Evolutionary conservation across 345 rosid genomes (phyloP).

Genomic region (Anastatica hierochuntica): DNA sequence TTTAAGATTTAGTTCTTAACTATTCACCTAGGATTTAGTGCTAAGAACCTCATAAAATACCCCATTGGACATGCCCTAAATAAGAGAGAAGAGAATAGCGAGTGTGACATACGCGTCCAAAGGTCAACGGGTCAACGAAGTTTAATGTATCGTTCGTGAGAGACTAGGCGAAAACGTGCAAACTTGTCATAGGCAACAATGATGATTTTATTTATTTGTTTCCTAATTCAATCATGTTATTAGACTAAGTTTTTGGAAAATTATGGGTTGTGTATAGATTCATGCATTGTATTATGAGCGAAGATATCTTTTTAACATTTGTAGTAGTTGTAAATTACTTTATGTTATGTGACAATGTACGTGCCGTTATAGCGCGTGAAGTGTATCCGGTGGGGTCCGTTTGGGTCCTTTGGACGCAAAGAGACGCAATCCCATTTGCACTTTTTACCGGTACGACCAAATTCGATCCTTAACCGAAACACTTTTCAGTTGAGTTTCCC

Average conservation of each 20-base stretch:
- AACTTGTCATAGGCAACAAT: constrained; percentile 8
- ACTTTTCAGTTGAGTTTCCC: no score
- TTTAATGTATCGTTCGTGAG: constrained; percentile 11
- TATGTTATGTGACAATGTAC: not conserved
- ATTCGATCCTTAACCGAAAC: not conserved
- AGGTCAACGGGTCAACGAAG: constrained; percentile 8
- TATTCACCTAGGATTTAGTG: no score
- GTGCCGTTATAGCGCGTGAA: constrained; percentile 9
- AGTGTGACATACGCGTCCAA: constrained; percentile 6
- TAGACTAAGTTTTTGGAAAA: not conserved
- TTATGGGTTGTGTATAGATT: no score
- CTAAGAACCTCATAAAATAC: no score
- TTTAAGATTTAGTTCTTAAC: no score
- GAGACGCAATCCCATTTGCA: constrained; percentile 21
- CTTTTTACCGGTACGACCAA: constrained; percentile 14
- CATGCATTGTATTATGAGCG: not conserved
- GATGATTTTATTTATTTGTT: not conserved
- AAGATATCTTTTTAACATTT: not conserved
- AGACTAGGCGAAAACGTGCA: constrained; percentile 21
- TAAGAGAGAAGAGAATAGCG: not conserved
- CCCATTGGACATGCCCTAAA: no score
- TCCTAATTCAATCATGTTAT: no score
- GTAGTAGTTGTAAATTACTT: not conserved
- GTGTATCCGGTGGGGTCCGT: constrained; percentile 15
- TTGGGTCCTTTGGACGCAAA: constrained; percentile 24